These are phyloP conservation scores for Solanum infundibuliforme DNA, from an alignment of 257 asterid genomes.

Conservation along the genomic window DNA sequence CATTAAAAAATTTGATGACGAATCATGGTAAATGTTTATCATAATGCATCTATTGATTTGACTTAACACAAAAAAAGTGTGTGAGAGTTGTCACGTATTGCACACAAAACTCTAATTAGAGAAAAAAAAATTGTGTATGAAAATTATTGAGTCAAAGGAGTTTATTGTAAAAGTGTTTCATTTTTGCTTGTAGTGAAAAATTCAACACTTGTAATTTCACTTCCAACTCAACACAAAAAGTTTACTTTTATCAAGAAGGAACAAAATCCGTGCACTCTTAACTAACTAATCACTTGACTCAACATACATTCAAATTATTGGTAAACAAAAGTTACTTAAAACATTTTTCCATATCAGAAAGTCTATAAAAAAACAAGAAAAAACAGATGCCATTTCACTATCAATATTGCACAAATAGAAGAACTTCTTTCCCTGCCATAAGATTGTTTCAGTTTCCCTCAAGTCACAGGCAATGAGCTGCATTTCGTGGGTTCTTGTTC, in stretches of 20 bases:
- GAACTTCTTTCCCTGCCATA: neutral
- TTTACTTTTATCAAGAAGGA: neutral
- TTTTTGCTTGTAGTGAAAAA: neutral
- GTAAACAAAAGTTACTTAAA: neutral
- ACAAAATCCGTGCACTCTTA: neutral
- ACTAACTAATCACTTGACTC: neutral
- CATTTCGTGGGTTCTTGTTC: neutral
- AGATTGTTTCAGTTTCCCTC: neutral
- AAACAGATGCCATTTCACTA: neutral
- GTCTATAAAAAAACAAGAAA: neutral
- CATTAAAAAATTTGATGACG: rapidly evolving
- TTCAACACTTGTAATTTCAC: neutral
- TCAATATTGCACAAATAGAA: neutral
- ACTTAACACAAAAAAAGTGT: neutral
- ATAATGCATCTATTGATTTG: neutral
- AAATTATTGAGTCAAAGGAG: neutral
- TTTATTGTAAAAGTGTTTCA: neutral
- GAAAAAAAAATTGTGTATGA: neutral
- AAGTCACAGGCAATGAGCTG: neutral
- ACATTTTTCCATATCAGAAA: neutral
- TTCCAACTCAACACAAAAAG: neutral
- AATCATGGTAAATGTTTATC: neutral
- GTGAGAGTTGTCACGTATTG: rapidly evolving
- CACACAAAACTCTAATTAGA: neutral
- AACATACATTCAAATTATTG: neutral